These are phyloP conservation scores for Sphaceloma murrayae DNA, from an alignment of 2,329 filamentous ascomycete genomes.

Conservation along the genomic window DNA sequence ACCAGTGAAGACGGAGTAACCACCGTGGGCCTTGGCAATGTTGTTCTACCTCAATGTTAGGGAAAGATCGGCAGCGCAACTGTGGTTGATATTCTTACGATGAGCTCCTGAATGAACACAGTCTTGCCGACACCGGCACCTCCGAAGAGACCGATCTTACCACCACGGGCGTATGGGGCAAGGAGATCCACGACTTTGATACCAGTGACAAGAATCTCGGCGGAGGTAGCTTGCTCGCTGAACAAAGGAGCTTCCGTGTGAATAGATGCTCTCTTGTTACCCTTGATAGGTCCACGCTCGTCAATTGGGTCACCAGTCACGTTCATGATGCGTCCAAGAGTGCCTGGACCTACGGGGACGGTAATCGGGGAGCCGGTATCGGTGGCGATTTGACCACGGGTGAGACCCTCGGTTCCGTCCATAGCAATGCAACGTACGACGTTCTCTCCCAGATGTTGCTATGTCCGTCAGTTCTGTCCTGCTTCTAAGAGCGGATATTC, in stretches of 20 bases:
- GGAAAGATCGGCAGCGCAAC: constrained; percentile 23
- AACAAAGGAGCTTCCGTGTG: constrained; percentile 91
- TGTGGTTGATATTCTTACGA: constrained; percentile 47
- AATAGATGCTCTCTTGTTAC: constrained; percentile 76
- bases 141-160: constrained; percentile 99
- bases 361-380: constrained; percentile 94
- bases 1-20: constrained; percentile 99
- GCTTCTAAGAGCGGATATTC: too few species aligned
- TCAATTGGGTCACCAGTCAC: constrained; percentile 99
- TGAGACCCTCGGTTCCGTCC: constrained; percentile 99
- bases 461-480: constrained; percentile 24
- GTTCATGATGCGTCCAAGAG: constrained; percentile 99
- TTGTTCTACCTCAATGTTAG: constrained; percentile 59
- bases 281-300: constrained; percentile 97
- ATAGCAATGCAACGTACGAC: constrained; percentile 99
- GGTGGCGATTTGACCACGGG: constrained; percentile 72
- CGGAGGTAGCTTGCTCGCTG: constrained; percentile 88
- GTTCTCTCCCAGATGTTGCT: constrained; percentile 99
- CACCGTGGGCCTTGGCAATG: constrained; percentile 99
- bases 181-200: constrained; percentile 99
- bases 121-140: constrained; percentile 99
- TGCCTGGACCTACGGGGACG: constrained; percentile 87
- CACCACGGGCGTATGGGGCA: constrained; percentile 98
- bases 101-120: constrained; percentile 99
- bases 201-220: constrained; percentile 95